Base-by-base conservation (phyloP, 805 yeast species). In the Nakazawaea holstii region DNA sequence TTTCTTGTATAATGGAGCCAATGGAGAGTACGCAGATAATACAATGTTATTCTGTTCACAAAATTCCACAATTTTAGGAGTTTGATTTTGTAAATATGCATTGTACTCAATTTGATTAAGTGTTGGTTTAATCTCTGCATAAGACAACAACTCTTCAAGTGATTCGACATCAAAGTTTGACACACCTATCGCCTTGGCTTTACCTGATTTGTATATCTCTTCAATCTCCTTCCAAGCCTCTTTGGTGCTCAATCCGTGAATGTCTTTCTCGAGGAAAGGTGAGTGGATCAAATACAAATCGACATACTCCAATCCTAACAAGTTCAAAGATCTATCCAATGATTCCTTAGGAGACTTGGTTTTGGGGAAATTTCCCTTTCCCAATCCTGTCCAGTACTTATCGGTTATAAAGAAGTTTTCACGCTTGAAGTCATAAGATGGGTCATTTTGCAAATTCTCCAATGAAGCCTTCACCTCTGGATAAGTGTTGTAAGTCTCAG, bases 1-100 rank as follows among this genome's bases (percentile, higher is more conserved):
- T 14, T 74, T 70, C 58, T 77, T 73, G 44, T 74, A 69, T 41
- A 84, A 64, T 11, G 84, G 74, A 9, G 90, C 92, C 54, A 87
- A 69, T 17, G 95, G 94, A 28, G 88, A 81, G 66, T 86, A 88
- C 8, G 95, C 95, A 61, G 83, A 83, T 45, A 84, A 62, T 30
- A 70, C 61, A 50, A 84, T 82, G 35, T 63, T 65, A 52, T 84
- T 57, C 41, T 74, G 54, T 52, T 72, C 60, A 50, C 79, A 70
- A 56, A 69, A 84, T 2, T 79, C 71, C 40, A 72, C 66, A 49
- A 77, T 68, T 2, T 79, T 84, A 0, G 76, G 74, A 3, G 82
- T 64, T 59, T 82, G 88, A 55, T 82, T 72, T 56, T 78, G 87
- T 52, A 82, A 67, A 54, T 82, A 80, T 1, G 83, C 87, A 64